Base-by-base conservation (phyloP, 192 early-diverging fungal genomes). In the Coemansia furcata region DNA sequence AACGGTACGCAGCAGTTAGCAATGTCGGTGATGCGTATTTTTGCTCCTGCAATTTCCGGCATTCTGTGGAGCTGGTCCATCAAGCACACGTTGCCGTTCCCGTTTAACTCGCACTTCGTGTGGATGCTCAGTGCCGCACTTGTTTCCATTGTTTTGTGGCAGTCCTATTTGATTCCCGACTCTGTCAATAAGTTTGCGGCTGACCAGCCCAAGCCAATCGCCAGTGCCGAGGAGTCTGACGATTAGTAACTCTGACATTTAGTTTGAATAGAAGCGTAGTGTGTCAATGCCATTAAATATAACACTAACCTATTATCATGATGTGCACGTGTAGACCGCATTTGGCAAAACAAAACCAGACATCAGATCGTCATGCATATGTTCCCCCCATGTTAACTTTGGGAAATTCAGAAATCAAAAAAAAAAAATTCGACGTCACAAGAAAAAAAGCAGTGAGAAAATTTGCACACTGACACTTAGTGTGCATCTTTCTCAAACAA, bases 1-100 rank as follows among this genome's bases (percentile, higher is more conserved):
- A 82, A 82, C 42, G 62, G 74, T 7, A 21, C 64, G n/a, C 79
- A 82, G 75, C 79, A 82, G 44, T 39, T 77, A 35, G 59, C 52
- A 2, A 64, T 67, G 8, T 68, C 74, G 1, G 4, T 49, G 2
- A 64, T 58, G 26, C 52, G 75, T 10, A 60, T 82, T 30, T 15
- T 74, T n/a, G 79, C 67, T 1, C 79, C 79, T 3, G 32, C 73
- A 2, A 21, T 76, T 33, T 67, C 79, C 0, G 79, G 74, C 6
- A 26, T 39, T 3, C 38, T 76, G 7, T 76, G 79, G 79, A 62
- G 67, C 14, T 74, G 71, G 74, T 82, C 80, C 0, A 52, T 71
- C 61, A 74, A 77, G 68, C 67, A 77, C 49, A 36, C 65, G n/a
- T 55, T 65, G 33, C 75, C 72, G 1, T 82, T 69, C 44, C 80